Percentiles rank a stretch among this genome's conserved stretches.
These are phyloP conservation scores for Phalaenopsis equestris DNA, from an alignment of 106 monocot genomes.

Conservation along the genomic window DNA sequence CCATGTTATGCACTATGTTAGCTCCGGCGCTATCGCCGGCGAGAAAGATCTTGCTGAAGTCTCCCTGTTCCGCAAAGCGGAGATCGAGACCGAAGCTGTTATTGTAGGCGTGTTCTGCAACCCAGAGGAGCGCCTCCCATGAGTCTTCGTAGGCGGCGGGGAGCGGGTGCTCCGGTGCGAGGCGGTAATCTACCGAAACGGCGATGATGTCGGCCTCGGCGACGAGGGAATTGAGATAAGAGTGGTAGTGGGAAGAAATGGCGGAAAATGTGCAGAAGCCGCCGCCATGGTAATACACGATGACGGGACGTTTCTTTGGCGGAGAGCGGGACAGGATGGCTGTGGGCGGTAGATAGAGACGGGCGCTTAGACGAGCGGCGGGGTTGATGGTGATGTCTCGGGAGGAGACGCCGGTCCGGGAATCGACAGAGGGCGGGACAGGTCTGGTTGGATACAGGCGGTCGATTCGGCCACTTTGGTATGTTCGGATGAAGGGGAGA, in stretches of 20 bases:
- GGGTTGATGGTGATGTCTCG: conserved; percentile 12
- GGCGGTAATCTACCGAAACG: conserved; percentile 40
- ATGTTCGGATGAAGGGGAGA: conserved; percentile 17
- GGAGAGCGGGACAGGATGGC: neutral
- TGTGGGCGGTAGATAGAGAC: conserved; percentile 19
- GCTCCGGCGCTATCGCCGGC: conserved; percentile 26
- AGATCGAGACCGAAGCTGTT: neutral
- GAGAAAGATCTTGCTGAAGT: conserved; percentile 17
- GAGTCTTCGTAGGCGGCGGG: conserved; percentile 38
- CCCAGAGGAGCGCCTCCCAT: conserved; percentile 40
- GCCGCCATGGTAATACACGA: conserved; percentile 43
- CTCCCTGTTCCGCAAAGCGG: conserved; percentile 9
- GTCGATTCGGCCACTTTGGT: conserved; percentile 14
- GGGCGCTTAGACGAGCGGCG: conserved; percentile 9
- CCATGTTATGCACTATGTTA: conserved; percentile 18
- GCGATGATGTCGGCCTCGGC: conserved; percentile 11
- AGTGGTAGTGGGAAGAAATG: conserved; percentile 13
- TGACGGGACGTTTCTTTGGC: conserved; percentile 23
- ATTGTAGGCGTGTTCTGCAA: conserved; percentile 4
- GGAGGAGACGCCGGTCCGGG: conserved; percentile 19
- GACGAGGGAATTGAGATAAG: conserved; percentile 30
- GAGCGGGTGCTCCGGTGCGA: conserved; percentile 38
- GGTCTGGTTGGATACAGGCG: neutral
- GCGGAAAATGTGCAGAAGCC: conserved; percentile 21
- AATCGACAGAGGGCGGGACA: conserved; percentile 12